Evolutionary conservation across 2,329 filamentous ascomycete genomes (phyloP).

Genomic region (Pyrenophora seminiperda): DNA sequence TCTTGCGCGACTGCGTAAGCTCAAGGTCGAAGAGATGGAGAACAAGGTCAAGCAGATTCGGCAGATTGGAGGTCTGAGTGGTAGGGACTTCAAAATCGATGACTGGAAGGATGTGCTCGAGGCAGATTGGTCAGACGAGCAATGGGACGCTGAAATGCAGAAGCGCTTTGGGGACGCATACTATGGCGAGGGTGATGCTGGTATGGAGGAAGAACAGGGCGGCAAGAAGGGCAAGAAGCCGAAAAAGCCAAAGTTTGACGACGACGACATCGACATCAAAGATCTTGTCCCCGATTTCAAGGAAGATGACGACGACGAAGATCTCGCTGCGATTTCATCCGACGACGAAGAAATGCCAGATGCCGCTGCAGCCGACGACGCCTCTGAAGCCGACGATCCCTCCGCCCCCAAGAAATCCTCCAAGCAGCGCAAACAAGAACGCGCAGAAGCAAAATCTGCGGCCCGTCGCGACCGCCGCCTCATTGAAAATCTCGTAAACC

Average conservation of each 20-base stretch:
- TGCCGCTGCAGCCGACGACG: constrained; percentile 51
- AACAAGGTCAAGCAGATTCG: constrained; percentile 86
- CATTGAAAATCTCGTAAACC: constrained; percentile 85
- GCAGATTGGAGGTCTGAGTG: constrained; percentile 79
- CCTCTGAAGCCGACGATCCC: constrained; percentile 44
- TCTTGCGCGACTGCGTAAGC: constrained; percentile 78
- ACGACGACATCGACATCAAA: constrained; percentile 97
- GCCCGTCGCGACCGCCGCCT: constrained; percentile 81
- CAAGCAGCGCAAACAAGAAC: constrained; percentile 55
- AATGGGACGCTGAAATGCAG: constrained; percentile 90
- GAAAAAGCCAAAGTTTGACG: constrained; percentile 91
- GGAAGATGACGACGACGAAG: constrained; percentile 72
- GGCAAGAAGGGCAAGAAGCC: constrained; percentile 56
- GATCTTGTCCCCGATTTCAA: constrained; percentile 88
- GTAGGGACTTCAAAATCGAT: constrained; percentile 70
- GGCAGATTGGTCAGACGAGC: constrained; percentile 83
- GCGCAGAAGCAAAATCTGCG: constrained; percentile 67
- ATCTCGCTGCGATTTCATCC: constrained; percentile 71
- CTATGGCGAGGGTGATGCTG: constrained; percentile 71
- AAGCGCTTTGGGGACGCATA: constrained; percentile 89
- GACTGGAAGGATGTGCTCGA: constrained; percentile 87
- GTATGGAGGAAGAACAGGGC: constrained; percentile 43
- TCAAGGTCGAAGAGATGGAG: constrained; percentile 91
- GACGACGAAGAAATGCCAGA: constrained; percentile 51
- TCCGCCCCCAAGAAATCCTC: constrained; percentile 45